Conservation (phyloP, 768 basidiomycete species). For the Fistulinella prunicolor region DNA sequence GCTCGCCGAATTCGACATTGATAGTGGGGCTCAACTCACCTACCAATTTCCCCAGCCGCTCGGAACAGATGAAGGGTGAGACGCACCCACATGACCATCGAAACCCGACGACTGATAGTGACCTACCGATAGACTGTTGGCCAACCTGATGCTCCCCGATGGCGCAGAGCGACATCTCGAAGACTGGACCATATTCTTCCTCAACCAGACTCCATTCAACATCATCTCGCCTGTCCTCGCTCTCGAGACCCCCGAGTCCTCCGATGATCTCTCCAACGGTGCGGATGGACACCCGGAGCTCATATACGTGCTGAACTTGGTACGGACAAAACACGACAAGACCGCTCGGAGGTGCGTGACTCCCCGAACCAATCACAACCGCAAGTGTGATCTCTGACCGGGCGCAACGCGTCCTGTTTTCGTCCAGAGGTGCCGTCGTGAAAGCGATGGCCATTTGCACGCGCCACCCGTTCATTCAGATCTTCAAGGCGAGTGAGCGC, state of each 20-base stretch:
- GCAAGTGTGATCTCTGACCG: slow-evolving; percentile 7
- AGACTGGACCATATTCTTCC: slow-evolving; percentile 98
- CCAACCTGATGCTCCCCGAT: slow-evolving; percentile 98
- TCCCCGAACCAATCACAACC: slow-evolving; percentile 5
- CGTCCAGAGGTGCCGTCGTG: slow-evolving; percentile 80
- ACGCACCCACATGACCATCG: no score
- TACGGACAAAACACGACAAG: slow-evolving; percentile 89
- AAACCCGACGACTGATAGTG: not conserved
- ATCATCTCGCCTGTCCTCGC: slow-evolving; percentile 81
- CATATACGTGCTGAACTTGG: slow-evolving; percentile 86
- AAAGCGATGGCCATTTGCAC: slow-evolving; percentile 95
- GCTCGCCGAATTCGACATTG: slow-evolving; percentile 98
- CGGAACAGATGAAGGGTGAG: slow-evolving; percentile 92
- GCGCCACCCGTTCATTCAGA: slow-evolving; percentile 90
- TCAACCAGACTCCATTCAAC: slow-evolving; percentile 91
- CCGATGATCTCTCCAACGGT: slow-evolving; percentile 26
- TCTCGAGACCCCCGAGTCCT: slow-evolving; percentile 49
- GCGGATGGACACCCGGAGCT: slow-evolving; percentile 46
- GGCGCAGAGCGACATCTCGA: slow-evolving; percentile 93
- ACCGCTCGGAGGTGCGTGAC: slow-evolving; percentile 63
- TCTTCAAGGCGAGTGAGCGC: slow-evolving; percentile 74
- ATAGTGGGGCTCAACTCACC: slow-evolving; percentile 87
- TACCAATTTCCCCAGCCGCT: slow-evolving; percentile 96
- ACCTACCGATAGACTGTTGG: slow-evolving; percentile 63
- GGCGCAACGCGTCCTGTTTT: not conserved